Conservation (phyloP, 768 basidiomycete genomes). For the Hericium coralloides region DNA sequence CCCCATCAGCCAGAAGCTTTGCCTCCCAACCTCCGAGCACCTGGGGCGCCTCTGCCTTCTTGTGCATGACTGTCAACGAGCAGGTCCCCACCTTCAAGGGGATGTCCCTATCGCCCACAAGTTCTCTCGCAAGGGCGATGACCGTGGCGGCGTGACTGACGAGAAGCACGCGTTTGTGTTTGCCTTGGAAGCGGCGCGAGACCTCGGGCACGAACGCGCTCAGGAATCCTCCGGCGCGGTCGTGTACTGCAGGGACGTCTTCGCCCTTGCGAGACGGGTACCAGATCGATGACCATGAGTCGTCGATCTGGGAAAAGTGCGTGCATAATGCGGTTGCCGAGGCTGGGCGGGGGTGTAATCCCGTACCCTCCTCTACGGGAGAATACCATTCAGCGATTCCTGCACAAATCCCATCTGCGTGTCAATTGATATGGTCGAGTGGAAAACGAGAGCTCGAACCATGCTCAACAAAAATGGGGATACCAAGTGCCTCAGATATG, state of each 20-base stretch:
- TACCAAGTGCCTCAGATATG: constrained; percentile 43
- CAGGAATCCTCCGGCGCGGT: constrained; percentile 46
- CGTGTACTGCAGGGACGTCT: constrained; percentile 50
- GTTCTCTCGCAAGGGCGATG: constrained; percentile 53
- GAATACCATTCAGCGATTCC: constrained; percentile 78
- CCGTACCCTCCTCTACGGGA: constrained; percentile 53
- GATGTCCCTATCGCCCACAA: constrained; percentile 43
- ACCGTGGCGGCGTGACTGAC: constrained; percentile 71
- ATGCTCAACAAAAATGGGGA: constrained; percentile 76
- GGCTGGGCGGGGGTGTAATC: constrained; percentile 69
- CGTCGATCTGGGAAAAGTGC: constrained; percentile 55
- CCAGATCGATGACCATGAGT: constrained; percentile 51
- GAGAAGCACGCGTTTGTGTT: constrained; percentile 47
- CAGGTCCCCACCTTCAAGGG: constrained; percentile 68
- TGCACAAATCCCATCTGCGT: constrained; percentile 15
- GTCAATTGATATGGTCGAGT: too few species aligned
- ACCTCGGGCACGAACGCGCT: constrained; percentile 41
- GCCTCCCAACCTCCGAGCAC: constrained; percentile 40
- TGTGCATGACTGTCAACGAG: constrained; percentile 50
- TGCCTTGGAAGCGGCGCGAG: constrained; percentile 32
- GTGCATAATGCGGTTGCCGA: constrained; percentile 41
- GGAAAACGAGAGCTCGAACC: constrained; percentile 29
- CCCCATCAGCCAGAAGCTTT: constrained; percentile 41
- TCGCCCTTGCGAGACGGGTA: constrained; percentile 72
- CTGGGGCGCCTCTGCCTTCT: constrained; percentile 19